Conservation (phyloP, 129 eudicot genomes). For the Helichrysum umbraculigerum region DNA sequence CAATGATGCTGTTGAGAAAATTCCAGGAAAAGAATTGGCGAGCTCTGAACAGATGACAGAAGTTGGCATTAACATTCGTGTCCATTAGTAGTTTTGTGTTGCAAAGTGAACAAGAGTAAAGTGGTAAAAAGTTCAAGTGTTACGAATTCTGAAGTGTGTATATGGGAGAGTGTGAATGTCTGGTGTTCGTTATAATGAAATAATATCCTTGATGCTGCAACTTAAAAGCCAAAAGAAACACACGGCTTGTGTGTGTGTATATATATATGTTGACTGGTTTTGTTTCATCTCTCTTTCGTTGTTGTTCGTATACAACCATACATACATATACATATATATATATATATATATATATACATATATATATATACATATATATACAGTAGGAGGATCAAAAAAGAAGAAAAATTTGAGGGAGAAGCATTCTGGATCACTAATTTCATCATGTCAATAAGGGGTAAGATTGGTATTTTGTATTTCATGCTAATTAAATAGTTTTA, state of each 20-base stretch:
- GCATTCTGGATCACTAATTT: no score
- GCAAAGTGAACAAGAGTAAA: neutral
- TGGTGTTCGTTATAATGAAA: conserved; percentile 20
- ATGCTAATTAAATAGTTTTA: no score
- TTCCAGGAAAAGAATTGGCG: conserved; percentile 35
- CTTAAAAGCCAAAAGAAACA: conserved; percentile 23
- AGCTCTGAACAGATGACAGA: conserved; percentile 35
- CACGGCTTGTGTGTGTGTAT: conserved; percentile 12
- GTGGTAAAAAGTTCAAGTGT: conserved; percentile 23
- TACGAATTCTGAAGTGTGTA: conserved; percentile 36
- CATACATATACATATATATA: no score
- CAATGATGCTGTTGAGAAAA: conserved; percentile 40
- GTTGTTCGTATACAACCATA: no score
- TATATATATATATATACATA: no score
- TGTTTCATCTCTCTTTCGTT: neutral
- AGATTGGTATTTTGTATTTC: no score
- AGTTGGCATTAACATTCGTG: conserved; percentile 50
- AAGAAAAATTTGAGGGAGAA: no score
- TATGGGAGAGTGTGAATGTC: conserved; percentile 40
- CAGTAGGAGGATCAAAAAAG: no score
- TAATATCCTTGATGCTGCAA: conserved; percentile 18
- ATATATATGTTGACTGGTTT: conserved; percentile 6
- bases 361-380: no score
- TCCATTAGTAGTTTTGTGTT: conserved; percentile 34
- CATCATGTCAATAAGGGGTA: no score